Evolutionary conservation across 1,284 basidiomycete genomes (phyloP), one percentile per base, ranked within the genome.

Genomic region (Wallemia ichthyophaga): DNA sequence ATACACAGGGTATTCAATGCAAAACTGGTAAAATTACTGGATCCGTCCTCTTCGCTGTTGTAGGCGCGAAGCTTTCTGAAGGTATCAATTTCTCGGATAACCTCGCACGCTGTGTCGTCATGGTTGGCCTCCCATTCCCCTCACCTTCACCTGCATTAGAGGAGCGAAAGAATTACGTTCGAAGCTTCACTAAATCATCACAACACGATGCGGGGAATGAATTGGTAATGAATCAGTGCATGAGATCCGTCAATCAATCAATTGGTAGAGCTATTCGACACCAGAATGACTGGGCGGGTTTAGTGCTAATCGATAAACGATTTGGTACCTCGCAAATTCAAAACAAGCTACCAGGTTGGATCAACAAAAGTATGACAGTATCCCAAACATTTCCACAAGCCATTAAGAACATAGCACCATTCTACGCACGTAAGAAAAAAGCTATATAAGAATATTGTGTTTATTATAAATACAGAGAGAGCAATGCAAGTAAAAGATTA

Each of bases 1-100:
- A 58, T 25, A 3, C 61, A 53, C 37, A 61, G n/a, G 25, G 27
- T 33, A 58, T 31, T 15, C 56, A 25, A 21, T 7, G 19, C 17
- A 31, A 23, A 59, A 3, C 9, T 3, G 37, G n/a, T 19, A 48
- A 48, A 19, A 48, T 48, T 5, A 48, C 37, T 3, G 37, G 37
- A 48, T 48, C 37, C 5, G n/a, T 48, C 3, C n/a, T 48, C 5
- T 55, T 98, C 61, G 92, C 92, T 1, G 92, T 98, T 1, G 83
- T 98, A 24, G 91, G 92, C 9, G 92, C 89, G 23, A 98, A 96
- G 69, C 75, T 98, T 15, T 94, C 88, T 0, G 92, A 98, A 71
- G 92, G 92, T 1, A 79, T 98, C 64, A 98, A 98, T 70, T 98
- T 98, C 69, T 78, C 85, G 2, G 85, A 66, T 58, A 61, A 64